Conservation (phyloP, 2,329 filamentous ascomycete genomes). For the Neurospora sp. region DNA sequence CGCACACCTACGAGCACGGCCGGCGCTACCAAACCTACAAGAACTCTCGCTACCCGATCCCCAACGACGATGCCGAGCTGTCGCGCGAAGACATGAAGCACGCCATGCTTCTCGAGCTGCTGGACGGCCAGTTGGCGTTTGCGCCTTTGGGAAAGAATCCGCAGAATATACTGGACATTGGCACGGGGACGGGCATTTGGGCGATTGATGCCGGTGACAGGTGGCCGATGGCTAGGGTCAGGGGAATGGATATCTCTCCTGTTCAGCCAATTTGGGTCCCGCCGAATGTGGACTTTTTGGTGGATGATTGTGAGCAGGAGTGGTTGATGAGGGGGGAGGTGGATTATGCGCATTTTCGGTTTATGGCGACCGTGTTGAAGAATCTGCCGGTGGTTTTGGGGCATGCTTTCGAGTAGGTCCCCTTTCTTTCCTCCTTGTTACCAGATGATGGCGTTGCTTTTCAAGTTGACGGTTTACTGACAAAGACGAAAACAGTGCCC, state of each 20-base stretch:
- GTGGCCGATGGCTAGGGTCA: constrained; percentile 28
- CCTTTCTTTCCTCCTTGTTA: no score
- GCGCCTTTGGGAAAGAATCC: constrained; percentile 29
- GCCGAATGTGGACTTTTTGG: constrained; percentile 29
- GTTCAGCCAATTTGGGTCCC: constrained; percentile 31
- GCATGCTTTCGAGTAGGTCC: constrained; percentile 25
- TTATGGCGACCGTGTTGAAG: constrained; percentile 30
- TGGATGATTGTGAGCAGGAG: constrained; percentile 26
- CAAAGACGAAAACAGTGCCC: constrained; percentile 3
- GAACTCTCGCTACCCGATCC: constrained; percentile 20
- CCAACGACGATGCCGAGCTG: constrained; percentile 35
- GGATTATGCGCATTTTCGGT: constrained; percentile 23
- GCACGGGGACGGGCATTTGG: constrained; percentile 26
- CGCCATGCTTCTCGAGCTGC: constrained; percentile 26
- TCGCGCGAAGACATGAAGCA: constrained; percentile 34
- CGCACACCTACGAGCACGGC: constrained; percentile 19
- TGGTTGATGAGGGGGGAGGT: constrained; percentile 19
- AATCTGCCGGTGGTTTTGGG: constrained; percentile 38
- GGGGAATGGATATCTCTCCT: constrained; percentile 29
- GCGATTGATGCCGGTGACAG: constrained; percentile 24
- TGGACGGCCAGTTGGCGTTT: constrained; percentile 28
- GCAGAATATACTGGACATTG: constrained; percentile 28
- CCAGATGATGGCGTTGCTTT: neutral
- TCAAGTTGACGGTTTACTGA: neutral
- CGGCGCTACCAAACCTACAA: constrained; percentile 21